Conservation (phyloP, 2,329 filamentous ascomycete species). For the Zymoseptoria crescenta region DNA sequence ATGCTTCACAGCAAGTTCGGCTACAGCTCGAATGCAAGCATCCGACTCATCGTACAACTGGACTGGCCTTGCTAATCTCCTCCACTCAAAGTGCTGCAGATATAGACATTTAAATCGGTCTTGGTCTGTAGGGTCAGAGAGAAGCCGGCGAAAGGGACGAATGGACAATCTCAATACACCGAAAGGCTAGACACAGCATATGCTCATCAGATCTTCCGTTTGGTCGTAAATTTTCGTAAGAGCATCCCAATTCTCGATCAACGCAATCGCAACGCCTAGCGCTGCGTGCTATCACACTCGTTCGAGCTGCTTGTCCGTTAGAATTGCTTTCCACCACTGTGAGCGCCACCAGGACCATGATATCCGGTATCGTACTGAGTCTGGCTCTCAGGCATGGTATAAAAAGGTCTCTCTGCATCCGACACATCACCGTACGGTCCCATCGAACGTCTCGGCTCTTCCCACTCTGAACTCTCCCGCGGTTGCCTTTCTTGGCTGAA, state of each 20-base stretch:
- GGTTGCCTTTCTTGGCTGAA: slow-evolving; percentile 18
- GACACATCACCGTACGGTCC: slow-evolving; percentile 24
- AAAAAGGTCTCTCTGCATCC: slow-evolving; percentile 11
- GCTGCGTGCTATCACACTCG: neutral
- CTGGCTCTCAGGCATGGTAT: slow-evolving; percentile 36
- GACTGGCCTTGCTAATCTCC: too few relatives aligned
- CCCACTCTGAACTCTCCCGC: slow-evolving; percentile 28
- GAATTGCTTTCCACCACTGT: neutral
- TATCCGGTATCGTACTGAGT: slow-evolving; percentile 39
- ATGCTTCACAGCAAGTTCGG: too few relatives aligned
- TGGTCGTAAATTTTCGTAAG: neutral
- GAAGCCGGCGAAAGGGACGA: too few relatives aligned
- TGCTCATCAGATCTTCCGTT: neutral
- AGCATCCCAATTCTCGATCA: neutral
- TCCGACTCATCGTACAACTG: too few relatives aligned
- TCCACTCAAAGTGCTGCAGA: too few relatives aligned
- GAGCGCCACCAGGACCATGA: slow-evolving; percentile 20
- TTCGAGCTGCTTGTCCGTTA: neutral
- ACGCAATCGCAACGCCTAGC: neutral
- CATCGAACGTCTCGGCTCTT: slow-evolving; percentile 22
- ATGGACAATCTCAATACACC: too few relatives aligned
- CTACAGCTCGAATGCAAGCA: too few relatives aligned
- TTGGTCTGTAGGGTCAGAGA: too few relatives aligned
- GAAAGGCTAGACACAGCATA: neutral
- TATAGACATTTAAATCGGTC: too few relatives aligned